These are phyloP conservation scores for Mycothermus thermophilus DNA, from an alignment of 495 filamentous ascomycete genomes.

Conservation along the genomic window DNA sequence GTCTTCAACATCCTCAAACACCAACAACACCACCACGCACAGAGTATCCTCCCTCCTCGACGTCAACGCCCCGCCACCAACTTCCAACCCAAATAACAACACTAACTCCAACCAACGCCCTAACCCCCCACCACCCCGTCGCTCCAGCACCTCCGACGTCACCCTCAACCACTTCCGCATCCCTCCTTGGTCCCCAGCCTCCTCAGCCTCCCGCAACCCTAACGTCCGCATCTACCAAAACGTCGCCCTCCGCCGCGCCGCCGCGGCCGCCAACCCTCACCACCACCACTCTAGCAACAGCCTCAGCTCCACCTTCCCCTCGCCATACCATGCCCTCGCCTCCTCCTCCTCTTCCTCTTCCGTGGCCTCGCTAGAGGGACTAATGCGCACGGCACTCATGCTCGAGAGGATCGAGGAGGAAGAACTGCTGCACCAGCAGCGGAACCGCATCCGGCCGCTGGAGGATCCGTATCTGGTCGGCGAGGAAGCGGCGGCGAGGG, in stretches of 20 bases:
- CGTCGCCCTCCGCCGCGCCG: conserved; percentile 34
- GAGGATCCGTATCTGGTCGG: conserved; percentile 42
- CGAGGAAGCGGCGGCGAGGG: conserved; percentile 34
- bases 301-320: no score
- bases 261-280: conserved; percentile 12
- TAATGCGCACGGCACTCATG: conserved; percentile 11
- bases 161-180: conserved; percentile 29
- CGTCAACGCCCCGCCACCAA: conserved; percentile 1
- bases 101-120: conserved; percentile 14
- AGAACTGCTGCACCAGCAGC: conserved; percentile 8
- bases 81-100: conserved; percentile 1
- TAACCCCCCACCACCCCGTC: conserved; percentile 20
- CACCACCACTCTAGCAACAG: conserved; percentile 4
- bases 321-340: no score
- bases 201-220: conserved; percentile 28
- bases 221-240: conserved; percentile 34
- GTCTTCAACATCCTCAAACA: neutral
- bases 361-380: conserved; percentile 8
- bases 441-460: conserved; percentile 25
- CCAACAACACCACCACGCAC: neutral
- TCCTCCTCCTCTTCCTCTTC: no score
- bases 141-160: conserved; percentile 6
- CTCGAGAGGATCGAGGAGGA: conserved; percentile 25
- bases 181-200: conserved; percentile 23
- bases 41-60: conserved; percentile 10